Evolutionary conservation across 768 basidiomycete genomes (phyloP).

Genomic region (Imleria badia): DNA sequence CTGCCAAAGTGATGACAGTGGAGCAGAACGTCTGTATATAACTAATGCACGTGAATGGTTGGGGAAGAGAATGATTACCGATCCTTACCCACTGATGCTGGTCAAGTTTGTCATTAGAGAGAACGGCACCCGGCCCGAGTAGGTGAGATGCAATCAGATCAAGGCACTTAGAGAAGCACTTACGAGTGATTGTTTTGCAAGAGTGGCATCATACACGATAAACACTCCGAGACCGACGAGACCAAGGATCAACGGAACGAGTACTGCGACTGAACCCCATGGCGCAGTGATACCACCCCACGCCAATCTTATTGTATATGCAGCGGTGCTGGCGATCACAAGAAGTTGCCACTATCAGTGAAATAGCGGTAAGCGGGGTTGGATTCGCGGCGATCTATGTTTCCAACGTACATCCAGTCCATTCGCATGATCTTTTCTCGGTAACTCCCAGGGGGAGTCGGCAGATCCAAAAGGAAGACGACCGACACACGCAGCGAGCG

Average conservation of each 20-base stretch:
- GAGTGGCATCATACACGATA: constrained; percentile 39
- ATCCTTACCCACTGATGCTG: constrained; percentile 21
- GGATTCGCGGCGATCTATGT: too few species aligned
- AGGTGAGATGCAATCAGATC: neutral
- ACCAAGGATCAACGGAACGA: constrained; percentile 46
- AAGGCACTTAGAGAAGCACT: constrained; percentile 13
- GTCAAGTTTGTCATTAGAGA: neutral
- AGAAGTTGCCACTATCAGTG: too few species aligned
- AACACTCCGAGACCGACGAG: constrained; percentile 37
- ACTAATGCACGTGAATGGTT: neutral
- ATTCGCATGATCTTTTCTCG: too few species aligned
- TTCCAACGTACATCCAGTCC: too few species aligned
- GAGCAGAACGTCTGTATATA: neutral
- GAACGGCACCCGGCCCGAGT: constrained; percentile 13
- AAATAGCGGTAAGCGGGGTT: too few species aligned
- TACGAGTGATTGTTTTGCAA: constrained; percentile 32
- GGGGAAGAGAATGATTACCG: neutral
- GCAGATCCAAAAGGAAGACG: too few species aligned
- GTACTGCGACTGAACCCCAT: constrained; percentile 41
- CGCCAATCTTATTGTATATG: constrained; percentile 42
- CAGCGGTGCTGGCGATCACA: constrained; percentile 36
- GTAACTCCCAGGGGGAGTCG: too few species aligned
- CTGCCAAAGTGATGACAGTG: neutral
- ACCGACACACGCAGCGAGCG: too few species aligned
- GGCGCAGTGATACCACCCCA: constrained; percentile 48